Evolutionary conservation across 345 rosid species (phyloP), one percentile per base, ranked within the genome.

Genomic region (Sapria himalayana): DNA sequence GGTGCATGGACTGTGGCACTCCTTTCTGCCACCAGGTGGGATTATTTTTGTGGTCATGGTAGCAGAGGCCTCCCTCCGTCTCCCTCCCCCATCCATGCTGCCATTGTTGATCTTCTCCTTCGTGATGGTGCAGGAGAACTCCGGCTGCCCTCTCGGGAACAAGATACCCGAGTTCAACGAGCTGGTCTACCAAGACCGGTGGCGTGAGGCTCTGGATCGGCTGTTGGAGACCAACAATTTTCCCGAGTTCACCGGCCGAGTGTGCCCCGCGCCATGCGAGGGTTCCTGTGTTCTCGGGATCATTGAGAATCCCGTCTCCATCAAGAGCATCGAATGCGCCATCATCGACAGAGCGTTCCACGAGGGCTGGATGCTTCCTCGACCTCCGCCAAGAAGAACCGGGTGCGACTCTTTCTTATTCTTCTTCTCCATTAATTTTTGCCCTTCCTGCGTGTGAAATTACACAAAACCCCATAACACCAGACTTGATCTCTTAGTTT

Each of bases 1-100:
- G 99, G 42, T 91, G 99, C 67, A 91, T 91, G 99, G 99, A 84
- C 52, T 91, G 99, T 58, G 99, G 99, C 24, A 91, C 99, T 47
- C 99, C 99, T 38, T 91, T 84, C 70, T 91, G 99, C 66, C 96
- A 91, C 51, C 99, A 91, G 91, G 98, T 71, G 51, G 45, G 46
- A 14, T 18, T n/a, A n/a, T n/a, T n/a, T n/a, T n/a, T n/a, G n/a
- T n/a, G n/a, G n/a, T n/a, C n/a, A n/a, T n/a, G n/a, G n/a, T n/a
- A n/a, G n/a, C n/a, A n/a, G n/a, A n/a, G n/a, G n/a, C n/a, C n/a
- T n/a, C n/a, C n/a, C n/a, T n/a, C n/a, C n/a, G n/a, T n/a, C n/a
- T n/a, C n/a, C n/a, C n/a, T n/a, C n/a, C n/a, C n/a, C n/a, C n/a
- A n/a, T n/a, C n/a, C n/a, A n/a, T n/a, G n/a, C n/a, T n/a, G n/a